phyloP scores from a whole-genome alignment of 345 rosid species.

The Ceriops zippeliana region DNA sequence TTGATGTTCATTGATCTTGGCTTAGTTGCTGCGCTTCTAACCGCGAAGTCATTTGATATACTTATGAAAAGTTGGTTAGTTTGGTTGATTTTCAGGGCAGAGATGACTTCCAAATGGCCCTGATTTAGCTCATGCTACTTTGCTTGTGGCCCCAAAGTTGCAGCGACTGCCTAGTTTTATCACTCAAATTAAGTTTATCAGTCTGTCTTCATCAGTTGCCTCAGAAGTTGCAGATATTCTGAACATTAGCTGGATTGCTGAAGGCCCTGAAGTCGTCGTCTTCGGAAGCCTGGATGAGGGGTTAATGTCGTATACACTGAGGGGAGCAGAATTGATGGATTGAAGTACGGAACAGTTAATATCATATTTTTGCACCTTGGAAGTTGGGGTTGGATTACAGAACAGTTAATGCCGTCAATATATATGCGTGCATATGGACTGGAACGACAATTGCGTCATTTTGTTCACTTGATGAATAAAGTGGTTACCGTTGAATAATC shows the following conservation, averaged over 20 bases:
- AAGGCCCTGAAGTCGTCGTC: conserved; percentile 1
- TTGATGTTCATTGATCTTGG: neutral
- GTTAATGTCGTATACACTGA: conserved; percentile 1
- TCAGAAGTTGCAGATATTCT: conserved; percentile 9
- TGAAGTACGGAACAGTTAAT: too few species aligned
- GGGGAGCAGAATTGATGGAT: conserved; percentile 14
- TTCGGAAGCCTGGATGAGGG: conserved; percentile 3
- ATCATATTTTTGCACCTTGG: too few species aligned
- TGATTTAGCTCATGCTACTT: conserved; percentile 55
- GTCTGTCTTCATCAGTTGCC: neutral
- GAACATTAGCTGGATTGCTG: neutral
- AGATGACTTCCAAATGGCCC: conserved; percentile 65
- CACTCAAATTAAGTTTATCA: too few species aligned
- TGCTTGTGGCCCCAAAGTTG: conserved; percentile 56
- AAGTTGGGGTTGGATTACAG: too few species aligned
- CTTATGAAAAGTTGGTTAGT: conserved; percentile 10
- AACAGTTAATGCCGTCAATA: too few species aligned
- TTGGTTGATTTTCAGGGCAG: conserved; percentile 53
- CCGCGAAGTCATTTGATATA: neutral
- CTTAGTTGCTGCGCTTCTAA: neutral
- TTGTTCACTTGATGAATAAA: too few species aligned
- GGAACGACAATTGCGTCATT: too few species aligned
- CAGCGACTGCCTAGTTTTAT: conserved; percentile 50
- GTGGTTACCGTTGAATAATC: neutral
- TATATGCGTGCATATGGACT: too few species aligned